Evolutionary conservation across 495 filamentous ascomycete species (phyloP), one percentile per base, ranked within the genome.

Genomic region (Penicillium cosmopolitanum): DNA sequence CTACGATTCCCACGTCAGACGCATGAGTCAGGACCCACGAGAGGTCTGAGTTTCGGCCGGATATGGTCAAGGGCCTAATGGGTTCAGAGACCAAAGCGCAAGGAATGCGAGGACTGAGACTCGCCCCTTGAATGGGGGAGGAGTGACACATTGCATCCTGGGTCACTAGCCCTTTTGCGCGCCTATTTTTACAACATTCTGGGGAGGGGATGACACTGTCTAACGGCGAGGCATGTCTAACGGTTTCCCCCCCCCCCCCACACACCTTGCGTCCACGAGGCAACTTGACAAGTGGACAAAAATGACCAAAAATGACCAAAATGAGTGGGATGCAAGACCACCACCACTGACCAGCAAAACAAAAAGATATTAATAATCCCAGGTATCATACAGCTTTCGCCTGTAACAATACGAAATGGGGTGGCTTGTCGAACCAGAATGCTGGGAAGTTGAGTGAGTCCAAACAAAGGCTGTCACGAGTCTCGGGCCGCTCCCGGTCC

Each of bases 401-500:
- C 28, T 31, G 28, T 31, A 38, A 38, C 42, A 18, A 50, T 50
- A 50, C 21, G 19, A 50, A 48, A 48, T 25, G 19, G 21, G 28
- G 52, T 61, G 58, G 58, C 58, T 60, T 61, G 36, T 23, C 50
- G 51, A 50, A 19, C 57, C 57, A 34, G 15, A 16, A 13, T 28
- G 34, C 19, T 36, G 58, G 52, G 28, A 33, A 16, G 28, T 3
- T 25, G 31, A 12, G 16, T 18, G 13, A 9, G 4, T 50, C 47
- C 31, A 43, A 57, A 33, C 58, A 59, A 67, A 59, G 56, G 55
- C 55, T 65, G 64, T 62, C 64, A 69, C 34, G 65, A 55, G 63
- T 66, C 62, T 70, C 68, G 68, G 68, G 53, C 68, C 68, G 68
- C 61, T 70, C 68, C 68, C 66, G 66, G 53, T 59, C 23, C 56